Base-by-base conservation (phyloP, 169 alveolate species). In the Plasmodium vinckei region DNA sequence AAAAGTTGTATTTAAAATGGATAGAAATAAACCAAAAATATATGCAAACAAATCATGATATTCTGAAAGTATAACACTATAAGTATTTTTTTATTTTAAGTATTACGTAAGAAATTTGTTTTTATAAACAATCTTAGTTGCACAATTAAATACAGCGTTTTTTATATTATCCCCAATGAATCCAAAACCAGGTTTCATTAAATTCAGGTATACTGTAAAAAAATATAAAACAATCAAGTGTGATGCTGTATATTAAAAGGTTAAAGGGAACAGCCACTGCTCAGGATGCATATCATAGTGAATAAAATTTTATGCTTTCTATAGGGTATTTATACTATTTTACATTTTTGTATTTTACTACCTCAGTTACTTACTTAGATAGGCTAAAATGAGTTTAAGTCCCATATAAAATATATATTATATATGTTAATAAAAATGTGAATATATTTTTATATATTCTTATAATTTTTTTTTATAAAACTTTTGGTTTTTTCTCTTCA, bases 71-170 rank as follows among this genome's bases (percentile, higher is more conserved):
- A 33, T 33, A 33, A 0, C 6, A 3, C 1, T 33, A 7, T 33
- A 0, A 1, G 3, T 9, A 5, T 57, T 13, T 33, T 15, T 39
- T n/a, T 53, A 12, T 54, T 19, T 68, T 19, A 10, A 2, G 17
- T 17, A 65, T 61, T 75, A 75, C 88, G 88, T 75, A 39, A 75
- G 25, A 54, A 5, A 47, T 56, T 63, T 75, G 57, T 75, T 75
- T 17, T 21, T 75, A 68, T 75, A 75, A 13, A 73, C 70, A 47
- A 61, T 1, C 25, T 46, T 61, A 10, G 57, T 44, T 51, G 47
- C 61, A 19, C 69, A 61, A 27, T 64, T 75, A 23, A 46, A 75
- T 25, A 60, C 73, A 2, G 51, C 17, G 56, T 75, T 75, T 56
- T 53, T 63, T 15, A 75, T 0, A n/a, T 23, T 49, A 39, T 53